A percentile compares a stretch with the other conserved stretches of the same genome.
Evolutionary conservation across 768 basidiomycete species (phyloP).

Genomic region (Podaxis sp.): DNA sequence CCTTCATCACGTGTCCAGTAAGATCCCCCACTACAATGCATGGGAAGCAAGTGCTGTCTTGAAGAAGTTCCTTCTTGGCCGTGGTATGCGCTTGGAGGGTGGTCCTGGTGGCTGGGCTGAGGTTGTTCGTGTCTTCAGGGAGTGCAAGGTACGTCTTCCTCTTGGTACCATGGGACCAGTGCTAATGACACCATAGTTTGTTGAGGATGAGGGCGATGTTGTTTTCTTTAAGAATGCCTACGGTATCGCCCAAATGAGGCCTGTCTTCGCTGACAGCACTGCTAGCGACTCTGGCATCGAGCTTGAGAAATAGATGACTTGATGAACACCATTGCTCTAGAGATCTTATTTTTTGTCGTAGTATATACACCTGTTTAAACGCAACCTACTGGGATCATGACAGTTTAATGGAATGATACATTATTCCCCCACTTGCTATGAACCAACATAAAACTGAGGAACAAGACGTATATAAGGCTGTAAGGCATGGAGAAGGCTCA

Average conservation of each 20-base stretch:
- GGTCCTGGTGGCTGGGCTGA: constrained; percentile 80
- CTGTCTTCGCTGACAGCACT: constrained; percentile 61
- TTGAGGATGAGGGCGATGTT: constrained; percentile 92
- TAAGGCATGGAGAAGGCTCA: not conserved
- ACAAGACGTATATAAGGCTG: not conserved
- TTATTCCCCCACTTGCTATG: not conserved
- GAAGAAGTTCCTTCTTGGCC: constrained; percentile 67
- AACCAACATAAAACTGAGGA: not conserved
- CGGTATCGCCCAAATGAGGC: constrained; percentile 73
- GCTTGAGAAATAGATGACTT: constrained; percentile 42
- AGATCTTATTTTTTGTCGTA: not conserved
- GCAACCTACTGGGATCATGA: not conserved
- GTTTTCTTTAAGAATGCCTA: constrained; percentile 88
- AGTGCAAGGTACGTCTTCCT: constrained; percentile 63
- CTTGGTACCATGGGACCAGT: not conserved
- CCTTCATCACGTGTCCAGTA: constrained; percentile 88
- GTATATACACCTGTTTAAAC: constrained; percentile 6
- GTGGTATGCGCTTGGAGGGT: constrained; percentile 65
- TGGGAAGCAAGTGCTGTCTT: constrained; percentile 92
- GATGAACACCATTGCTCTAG: not conserved
- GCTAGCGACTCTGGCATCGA: constrained; percentile 57
- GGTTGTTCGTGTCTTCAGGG: constrained; percentile 71
- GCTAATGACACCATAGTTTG: constrained; percentile 50
- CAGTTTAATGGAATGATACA: constrained; percentile 6
- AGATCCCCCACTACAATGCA: constrained; percentile 95